Evolutionary conservation across 352 stramenopile genomes (phyloP).

Genomic region (Phytophthora capsici): DNA sequence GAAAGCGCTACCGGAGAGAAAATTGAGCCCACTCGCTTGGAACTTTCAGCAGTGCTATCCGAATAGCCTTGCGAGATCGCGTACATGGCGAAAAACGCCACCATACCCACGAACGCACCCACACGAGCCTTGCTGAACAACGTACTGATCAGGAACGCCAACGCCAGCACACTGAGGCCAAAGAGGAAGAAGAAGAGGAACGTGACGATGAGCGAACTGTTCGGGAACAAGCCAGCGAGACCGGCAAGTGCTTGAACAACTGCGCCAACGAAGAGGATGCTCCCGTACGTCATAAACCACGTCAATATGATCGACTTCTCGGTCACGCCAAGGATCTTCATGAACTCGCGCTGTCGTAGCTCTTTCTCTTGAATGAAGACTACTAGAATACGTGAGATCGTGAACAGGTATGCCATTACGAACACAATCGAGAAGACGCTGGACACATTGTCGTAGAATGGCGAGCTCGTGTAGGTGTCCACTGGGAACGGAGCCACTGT

Average conservation of each 20-base stretch:
- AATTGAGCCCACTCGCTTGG: conserved; percentile 55
- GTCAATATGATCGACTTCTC: conserved; percentile 64
- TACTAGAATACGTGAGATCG: conserved; percentile 82
- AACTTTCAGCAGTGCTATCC: conserved; percentile 14
- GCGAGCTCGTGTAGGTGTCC: conserved; percentile 42
- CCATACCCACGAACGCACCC: conserved; percentile 71
- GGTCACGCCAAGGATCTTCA: conserved; percentile 92
- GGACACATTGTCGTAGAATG: conserved; percentile 62
- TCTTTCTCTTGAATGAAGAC: conserved; percentile 92
- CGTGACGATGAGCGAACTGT: conserved; percentile 57
- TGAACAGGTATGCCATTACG: conserved; percentile 90
- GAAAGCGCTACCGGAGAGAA: conserved; percentile 63
- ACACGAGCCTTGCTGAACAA: conserved; percentile 75
- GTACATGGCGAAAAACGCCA: conserved; percentile 88
- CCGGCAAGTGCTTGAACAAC: conserved; percentile 61
- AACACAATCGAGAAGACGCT: conserved; percentile 87
- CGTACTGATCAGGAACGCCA: conserved; percentile 61
- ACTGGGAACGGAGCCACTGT: conserved; percentile 47
- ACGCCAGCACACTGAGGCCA: conserved; percentile 44
- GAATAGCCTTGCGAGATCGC: conserved; percentile 56
- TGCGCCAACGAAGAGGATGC: conserved; percentile 78
- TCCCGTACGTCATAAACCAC: conserved; percentile 89
- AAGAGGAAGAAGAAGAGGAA: conserved; percentile 86
- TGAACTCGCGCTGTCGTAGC: conserved; percentile 83
- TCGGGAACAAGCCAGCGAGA: conserved; percentile 44